Base-by-base conservation (phyloP, 441 rosid species). In the Cnidoscolus chayamansa region DNA sequence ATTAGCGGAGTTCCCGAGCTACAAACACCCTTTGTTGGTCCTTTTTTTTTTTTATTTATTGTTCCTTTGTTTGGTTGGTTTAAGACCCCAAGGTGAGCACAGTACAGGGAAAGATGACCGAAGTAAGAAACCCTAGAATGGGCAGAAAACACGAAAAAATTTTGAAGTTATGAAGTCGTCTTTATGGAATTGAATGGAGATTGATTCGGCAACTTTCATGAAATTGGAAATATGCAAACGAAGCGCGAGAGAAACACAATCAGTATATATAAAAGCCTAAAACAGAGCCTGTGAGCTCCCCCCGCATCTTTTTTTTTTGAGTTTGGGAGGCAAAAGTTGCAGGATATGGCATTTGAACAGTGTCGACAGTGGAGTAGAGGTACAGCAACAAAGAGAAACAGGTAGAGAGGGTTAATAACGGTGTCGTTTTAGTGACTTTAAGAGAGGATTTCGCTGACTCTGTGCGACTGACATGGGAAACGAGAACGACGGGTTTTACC, bases 61-160 rank as follows among this genome's bases (percentile, higher is more conserved):
- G 45, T 40, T 40, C 7, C 45, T 40, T 67, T 20, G n/a, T 66
- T 43, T 51, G 32, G n/a, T 49, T 48, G 32, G 3, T 40, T 53
- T 9, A 68, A 25, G 25, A 73, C 55, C 71, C 60, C 73, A 58
- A 68, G 69, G 66, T 30, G 30, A 62, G 64, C 15, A 20, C 31
- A 50, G 62, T 12, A 74, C 61, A 59, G 37, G 45, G 10, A 66
- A 45, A 57, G 49, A 30, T 17, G 61, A 50, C 0, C 10, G 17
- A 32, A 61, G 51, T 16, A 54, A 71, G 74, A 73, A 83, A 76
- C 76, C 82, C 83, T 78, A 81, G 79, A 70, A 72, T 66, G 63
- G 63, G 43, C 78, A 79, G 48, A 69, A 82, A 74, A 74, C 77
- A 77, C 45, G 72, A 62, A 70, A 25, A 71, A 45, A 31, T 45